A percentile compares a stretch with the other conserved stretches of the same genome.
Evolutionary conservation across 2,329 filamentous ascomycete genomes (phyloP).

Genomic region (Monascus ruber): DNA sequence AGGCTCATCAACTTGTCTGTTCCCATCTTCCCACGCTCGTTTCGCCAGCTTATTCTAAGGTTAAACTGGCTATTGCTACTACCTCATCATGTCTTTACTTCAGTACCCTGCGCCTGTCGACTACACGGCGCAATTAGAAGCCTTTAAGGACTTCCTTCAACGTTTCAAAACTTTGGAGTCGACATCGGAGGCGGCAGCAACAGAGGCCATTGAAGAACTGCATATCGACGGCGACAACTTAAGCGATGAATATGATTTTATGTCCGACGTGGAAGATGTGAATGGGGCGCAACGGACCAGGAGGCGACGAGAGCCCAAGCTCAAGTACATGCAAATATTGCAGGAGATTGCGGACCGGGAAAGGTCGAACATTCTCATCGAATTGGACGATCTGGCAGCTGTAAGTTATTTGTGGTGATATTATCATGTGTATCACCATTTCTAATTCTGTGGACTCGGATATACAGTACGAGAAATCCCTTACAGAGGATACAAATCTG

Average conservation of each 20-base stretch:
- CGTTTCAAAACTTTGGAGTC: conserved; percentile 71
- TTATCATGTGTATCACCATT: background rate
- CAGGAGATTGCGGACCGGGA: conserved; percentile 77
- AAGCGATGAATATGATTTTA: conserved; percentile 85
- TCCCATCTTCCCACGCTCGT: conserved; percentile 1
- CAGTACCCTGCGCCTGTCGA: conserved; percentile 68
- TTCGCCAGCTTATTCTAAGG: conserved; percentile 8
- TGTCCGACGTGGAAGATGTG: conserved; percentile 65
- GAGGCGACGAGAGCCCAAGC: conserved; percentile 47
- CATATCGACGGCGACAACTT: conserved; percentile 78
- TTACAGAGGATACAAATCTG: conserved; percentile 58
- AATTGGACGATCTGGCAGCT: conserved; percentile 73
- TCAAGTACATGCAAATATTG: conserved; percentile 81
- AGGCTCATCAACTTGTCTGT: conserved; percentile 3
- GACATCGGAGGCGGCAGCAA: conserved; percentile 53
- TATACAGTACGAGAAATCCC: conserved; percentile 59
- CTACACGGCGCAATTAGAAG: conserved; percentile 68
- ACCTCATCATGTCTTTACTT: conserved; percentile 66
- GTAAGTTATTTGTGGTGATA: conserved; percentile 35
- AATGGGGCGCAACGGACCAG: conserved; percentile 30
- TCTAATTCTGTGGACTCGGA: conserved; percentile 1
- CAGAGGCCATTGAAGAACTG: conserved; percentile 72
- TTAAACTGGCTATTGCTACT: conserved; percentile 10
- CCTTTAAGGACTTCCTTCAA: conserved; percentile 77
- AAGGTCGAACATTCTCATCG: conserved; percentile 66